Conservation (phyloP, 495 filamentous ascomycete genomes). For the Penicillium bovifimosum region DNA sequence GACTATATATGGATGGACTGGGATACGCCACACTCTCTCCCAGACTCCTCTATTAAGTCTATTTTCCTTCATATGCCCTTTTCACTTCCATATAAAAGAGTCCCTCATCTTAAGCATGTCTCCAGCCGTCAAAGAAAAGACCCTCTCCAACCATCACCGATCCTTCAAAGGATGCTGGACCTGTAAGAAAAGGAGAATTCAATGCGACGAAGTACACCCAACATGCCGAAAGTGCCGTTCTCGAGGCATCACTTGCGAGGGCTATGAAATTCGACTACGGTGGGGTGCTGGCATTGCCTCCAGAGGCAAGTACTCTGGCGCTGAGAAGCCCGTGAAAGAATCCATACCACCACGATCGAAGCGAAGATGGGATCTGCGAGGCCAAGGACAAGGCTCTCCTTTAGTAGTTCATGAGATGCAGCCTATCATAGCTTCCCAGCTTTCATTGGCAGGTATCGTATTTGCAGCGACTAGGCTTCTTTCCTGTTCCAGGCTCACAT, state of each 20-base stretch:
- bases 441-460: constrained; percentile 18
- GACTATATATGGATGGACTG: constrained; percentile 13
- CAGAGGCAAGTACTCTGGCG: constrained; percentile 22
- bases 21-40: neutral
- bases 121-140: constrained; percentile 12
- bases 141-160: constrained; percentile 13
- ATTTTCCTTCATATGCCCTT: constrained; percentile 1
- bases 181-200: constrained; percentile 25
- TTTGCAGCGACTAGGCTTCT: neutral
- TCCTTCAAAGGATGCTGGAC: constrained; percentile 31
- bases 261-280: constrained; percentile 27
- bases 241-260: constrained; percentile 21
- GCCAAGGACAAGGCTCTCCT: neutral
- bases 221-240: constrained; percentile 18
- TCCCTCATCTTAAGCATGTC: constrained; percentile 7
- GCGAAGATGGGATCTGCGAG: constrained; percentile 23
- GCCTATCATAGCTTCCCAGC: constrained; percentile 7
- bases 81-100: neutral
- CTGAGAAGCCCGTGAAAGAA: constrained; percentile 25
- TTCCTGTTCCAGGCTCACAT: neutral
- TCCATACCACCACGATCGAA: constrained; percentile 22
- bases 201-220: constrained; percentile 26
- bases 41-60: too few species aligned
- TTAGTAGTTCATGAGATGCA: neutral
- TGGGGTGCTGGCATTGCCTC: constrained; percentile 31